Evolutionary conservation across 2,329 filamentous ascomycete genomes (phyloP).

Genomic region (Chaetomiaceae sp.): DNA sequence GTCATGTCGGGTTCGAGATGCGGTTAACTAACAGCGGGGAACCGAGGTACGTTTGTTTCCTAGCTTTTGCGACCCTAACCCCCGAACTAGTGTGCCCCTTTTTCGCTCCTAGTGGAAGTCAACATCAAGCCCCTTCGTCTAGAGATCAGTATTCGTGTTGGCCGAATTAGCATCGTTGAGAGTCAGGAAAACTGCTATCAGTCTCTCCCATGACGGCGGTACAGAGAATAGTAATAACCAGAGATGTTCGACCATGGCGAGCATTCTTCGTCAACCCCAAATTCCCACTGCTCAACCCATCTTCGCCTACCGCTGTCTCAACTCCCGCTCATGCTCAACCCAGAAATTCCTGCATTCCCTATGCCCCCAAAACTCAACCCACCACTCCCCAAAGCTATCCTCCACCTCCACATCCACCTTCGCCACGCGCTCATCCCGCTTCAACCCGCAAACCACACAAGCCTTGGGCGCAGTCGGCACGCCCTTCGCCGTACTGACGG

Average conservation of each 20-base stretch:
- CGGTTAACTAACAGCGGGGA: conserved; percentile 7
- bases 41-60: conserved; percentile 13
- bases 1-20: not conserved
- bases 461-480: conserved; percentile 68
- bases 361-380: conserved; percentile 85
- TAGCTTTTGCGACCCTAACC: conserved; percentile 16
- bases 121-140: not conserved
- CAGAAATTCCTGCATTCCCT: conserved; percentile 79
- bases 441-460: conserved; percentile 83
- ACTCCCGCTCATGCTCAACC: conserved; percentile 65
- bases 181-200: no score
- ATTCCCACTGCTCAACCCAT: not conserved
- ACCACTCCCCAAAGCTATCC: conserved; percentile 96
- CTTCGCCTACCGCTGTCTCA: conserved; percentile 59
- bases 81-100: not conserved
- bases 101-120: not conserved
- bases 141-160: no score
- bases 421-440: conserved; percentile 74
- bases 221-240: no score
- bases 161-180: no score
- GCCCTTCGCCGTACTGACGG: conserved; percentile 64
- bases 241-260: no score
- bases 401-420: conserved; percentile 74
- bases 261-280: no score
- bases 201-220: no score